Evolutionary conservation across 306 rosid genomes (phyloP).

Genomic region (Urtica urens): DNA sequence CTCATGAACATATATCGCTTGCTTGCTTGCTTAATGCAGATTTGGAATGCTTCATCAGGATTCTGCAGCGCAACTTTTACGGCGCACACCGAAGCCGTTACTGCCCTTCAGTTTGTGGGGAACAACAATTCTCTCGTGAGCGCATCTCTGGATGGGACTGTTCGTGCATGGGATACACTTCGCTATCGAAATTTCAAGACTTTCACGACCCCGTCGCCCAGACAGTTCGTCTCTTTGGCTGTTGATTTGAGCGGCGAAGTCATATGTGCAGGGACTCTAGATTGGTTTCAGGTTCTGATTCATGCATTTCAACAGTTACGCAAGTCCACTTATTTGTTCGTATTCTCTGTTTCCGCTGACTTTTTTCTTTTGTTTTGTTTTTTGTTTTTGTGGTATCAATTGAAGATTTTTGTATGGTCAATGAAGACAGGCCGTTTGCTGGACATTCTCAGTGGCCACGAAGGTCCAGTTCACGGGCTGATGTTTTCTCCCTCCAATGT

Average conservation of each 20-base stretch:
- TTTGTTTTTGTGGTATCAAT: too few species aligned
- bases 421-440: slow-evolving; percentile 77
- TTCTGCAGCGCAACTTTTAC: slow-evolving; percentile 83
- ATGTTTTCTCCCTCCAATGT: slow-evolving; percentile 88
- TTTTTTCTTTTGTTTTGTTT: slow-evolving; percentile 9
- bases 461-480: slow-evolving; percentile 91
- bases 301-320: background rate
- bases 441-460: slow-evolving; percentile 90
- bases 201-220: slow-evolving; percentile 60
- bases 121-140: slow-evolving; percentile 63
- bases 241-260: slow-evolving; percentile 96
- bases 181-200: slow-evolving; percentile 80
- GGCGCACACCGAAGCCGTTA: slow-evolving; percentile 78
- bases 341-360: background rate
- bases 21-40: slow-evolving; percentile 51
- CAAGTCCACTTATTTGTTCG: background rate
- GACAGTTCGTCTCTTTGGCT: slow-evolving; percentile 81
- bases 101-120: slow-evolving; percentile 85
- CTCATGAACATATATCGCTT: too few species aligned
- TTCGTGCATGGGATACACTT: slow-evolving; percentile 89
- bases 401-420: slow-evolving; percentile 94
- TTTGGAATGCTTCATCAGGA: slow-evolving; percentile 82
- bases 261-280: slow-evolving; percentile 88
- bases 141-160: slow-evolving; percentile 95
- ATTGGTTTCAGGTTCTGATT: slow-evolving; percentile 79